Conservation (phyloP, 805 yeast genomes). For the Saturnispora bothae region DNA sequence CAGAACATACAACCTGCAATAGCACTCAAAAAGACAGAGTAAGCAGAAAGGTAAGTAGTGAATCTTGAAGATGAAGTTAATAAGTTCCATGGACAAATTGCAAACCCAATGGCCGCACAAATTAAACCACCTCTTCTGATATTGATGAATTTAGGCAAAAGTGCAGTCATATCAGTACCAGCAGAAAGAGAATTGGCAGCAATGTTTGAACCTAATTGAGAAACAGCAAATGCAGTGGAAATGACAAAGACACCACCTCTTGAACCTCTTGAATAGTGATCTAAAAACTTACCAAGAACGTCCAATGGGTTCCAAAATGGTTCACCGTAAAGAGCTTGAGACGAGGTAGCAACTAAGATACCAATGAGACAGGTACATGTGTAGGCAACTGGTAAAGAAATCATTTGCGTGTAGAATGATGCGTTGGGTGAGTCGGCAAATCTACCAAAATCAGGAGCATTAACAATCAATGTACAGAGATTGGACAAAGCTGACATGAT, state of each 20-base stretch:
- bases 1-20: slow-evolving; percentile 29
- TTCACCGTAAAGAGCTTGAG: slow-evolving; percentile 21
- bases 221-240: slow-evolving; percentile 30
- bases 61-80: slow-evolving; percentile 28
- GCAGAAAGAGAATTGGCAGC: slow-evolving; percentile 34
- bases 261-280: slow-evolving; percentile 28
- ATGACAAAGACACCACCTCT: slow-evolving; percentile 44
- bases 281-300: slow-evolving; percentile 30
- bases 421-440: slow-evolving; percentile 15
- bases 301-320: slow-evolving; percentile 38
- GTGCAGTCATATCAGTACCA: slow-evolving; percentile 41
- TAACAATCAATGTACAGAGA: slow-evolving; percentile 21
- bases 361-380: slow-evolving; percentile 28
- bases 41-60: slow-evolving; percentile 21
- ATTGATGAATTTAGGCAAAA: slow-evolving; percentile 34
- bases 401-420: slow-evolving; percentile 18
- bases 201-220: slow-evolving; percentile 32
- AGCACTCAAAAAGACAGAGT: slow-evolving; percentile 30
- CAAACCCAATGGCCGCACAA: slow-evolving; percentile 26
- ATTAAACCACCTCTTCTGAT: slow-evolving; percentile 38
- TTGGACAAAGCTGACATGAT: slow-evolving; percentile 19
- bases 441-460: slow-evolving; percentile 23
- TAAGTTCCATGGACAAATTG: slow-evolving; percentile 33
- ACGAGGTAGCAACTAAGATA: slow-evolving; percentile 34
- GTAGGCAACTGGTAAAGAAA: slow-evolving; percentile 31